Evolutionary conservation across 2,329 filamentous ascomycete species (phyloP).

Genomic region (Coccinonectria pachysandricola): DNA sequence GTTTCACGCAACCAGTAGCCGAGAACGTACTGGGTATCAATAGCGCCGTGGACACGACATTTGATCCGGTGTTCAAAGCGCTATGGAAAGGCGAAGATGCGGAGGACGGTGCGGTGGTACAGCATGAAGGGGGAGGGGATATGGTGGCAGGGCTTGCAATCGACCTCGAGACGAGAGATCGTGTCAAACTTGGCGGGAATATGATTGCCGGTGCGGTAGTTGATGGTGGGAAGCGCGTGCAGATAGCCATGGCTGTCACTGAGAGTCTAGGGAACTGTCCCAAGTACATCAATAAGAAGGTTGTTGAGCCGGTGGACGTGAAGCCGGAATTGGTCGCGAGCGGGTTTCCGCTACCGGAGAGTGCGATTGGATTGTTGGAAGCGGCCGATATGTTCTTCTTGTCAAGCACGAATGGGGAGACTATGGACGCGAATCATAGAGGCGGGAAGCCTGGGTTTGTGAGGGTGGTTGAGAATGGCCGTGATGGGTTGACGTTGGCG

Average conservation of each 20-base stretch:
- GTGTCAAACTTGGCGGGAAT: constrained; percentile 63
- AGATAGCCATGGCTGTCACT: constrained; percentile 57
- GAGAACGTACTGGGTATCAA: constrained; percentile 54
- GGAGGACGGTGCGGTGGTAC: constrained; percentile 28
- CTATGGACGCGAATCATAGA: constrained; percentile 79
- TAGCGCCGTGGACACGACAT: constrained; percentile 45
- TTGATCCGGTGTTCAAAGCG: constrained; percentile 61
- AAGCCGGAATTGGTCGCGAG: constrained; percentile 39
- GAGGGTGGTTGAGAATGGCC: constrained; percentile 50
- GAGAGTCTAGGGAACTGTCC: constrained; percentile 75
- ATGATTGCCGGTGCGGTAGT: constrained; percentile 55
- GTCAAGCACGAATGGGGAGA: constrained; percentile 51
- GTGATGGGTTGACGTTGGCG: constrained; percentile 39
- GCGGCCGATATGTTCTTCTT: constrained; percentile 71
- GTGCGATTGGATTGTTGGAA: constrained; percentile 48
- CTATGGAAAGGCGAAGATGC: constrained; percentile 44
- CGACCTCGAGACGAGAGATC: constrained; percentile 41
- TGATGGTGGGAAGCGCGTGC: constrained; percentile 25
- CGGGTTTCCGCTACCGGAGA: constrained; percentile 34
- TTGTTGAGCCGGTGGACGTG: constrained; percentile 38
- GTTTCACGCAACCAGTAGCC: constrained; percentile 55
- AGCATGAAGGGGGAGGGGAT: constrained; percentile 27
- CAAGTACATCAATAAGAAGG: constrained; percentile 74
- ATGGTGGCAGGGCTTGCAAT: constrained; percentile 46
- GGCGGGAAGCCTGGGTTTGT: constrained; percentile 68